Conservation (phyloP, 768 basidiomycete species). For the Auriscalpium vulgare region DNA sequence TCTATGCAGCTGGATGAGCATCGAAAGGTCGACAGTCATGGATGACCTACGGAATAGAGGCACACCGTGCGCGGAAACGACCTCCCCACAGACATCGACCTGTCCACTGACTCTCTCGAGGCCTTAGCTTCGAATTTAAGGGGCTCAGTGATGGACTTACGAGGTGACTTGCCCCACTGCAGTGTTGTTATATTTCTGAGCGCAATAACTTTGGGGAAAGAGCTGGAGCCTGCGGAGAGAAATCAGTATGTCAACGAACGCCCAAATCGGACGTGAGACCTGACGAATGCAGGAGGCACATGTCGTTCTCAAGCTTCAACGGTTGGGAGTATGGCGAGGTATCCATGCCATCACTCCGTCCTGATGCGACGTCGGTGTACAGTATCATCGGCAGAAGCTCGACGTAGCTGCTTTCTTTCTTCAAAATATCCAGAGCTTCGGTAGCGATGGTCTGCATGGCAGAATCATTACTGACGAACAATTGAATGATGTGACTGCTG, state of each 20-base stretch:
- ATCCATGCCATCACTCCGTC: neutral
- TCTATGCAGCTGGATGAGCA: neutral
- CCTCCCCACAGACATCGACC: neutral
- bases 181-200: slow-evolving; percentile 12
- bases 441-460: slow-evolving; percentile 13
- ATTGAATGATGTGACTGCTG: slow-evolving; percentile 15
- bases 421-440: slow-evolving; percentile 9
- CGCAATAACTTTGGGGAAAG: slow-evolving; percentile 13
- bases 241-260: neutral
- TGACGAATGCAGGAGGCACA: neutral
- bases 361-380: slow-evolving; percentile 13
- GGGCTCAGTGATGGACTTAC: slow-evolving; percentile 5
- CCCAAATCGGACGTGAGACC: slow-evolving; percentile 5
- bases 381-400: slow-evolving; percentile 10
- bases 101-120: neutral
- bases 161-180: slow-evolving; percentile 4
- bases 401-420: slow-evolving; percentile 1
- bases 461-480: slow-evolving; percentile 18
- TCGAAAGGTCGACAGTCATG: neutral
- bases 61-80: neutral
- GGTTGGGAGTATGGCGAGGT: no score
- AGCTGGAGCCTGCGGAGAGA: slow-evolving; percentile 12
- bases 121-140: neutral
- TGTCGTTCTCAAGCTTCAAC: neutral
- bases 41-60: neutral